phyloP scores from a whole-genome alignment of 768 basidiomycete species.

The Cantharellus cinnabarinus region DNA sequence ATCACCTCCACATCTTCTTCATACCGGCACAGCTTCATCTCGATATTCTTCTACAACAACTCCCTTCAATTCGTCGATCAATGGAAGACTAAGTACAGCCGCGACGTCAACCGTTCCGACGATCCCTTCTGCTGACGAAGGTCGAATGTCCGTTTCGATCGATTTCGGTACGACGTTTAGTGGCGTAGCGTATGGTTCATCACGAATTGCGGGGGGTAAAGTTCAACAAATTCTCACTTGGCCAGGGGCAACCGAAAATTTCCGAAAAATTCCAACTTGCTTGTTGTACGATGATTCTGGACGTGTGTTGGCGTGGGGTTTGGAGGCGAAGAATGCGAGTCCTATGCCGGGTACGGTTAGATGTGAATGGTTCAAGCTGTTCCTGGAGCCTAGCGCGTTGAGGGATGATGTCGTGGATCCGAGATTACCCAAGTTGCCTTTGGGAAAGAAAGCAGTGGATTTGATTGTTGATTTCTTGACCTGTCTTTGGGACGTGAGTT shows the following conservation, averaged over 20 bases:
- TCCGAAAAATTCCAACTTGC: constrained; percentile 75
- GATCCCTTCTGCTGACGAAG: background rate
- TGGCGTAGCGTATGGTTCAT: constrained; percentile 74
- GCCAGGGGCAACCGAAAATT: constrained; percentile 74
- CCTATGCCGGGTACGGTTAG: constrained; percentile 41
- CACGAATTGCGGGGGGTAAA: constrained; percentile 56
- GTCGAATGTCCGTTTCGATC: background rate
- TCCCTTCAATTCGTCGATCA: background rate
- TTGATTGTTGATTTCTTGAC: constrained; percentile 47
- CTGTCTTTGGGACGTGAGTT: background rate
- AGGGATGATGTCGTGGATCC: constrained; percentile 57
- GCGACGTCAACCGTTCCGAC: background rate
- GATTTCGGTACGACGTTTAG: constrained; percentile 59
- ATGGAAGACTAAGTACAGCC: background rate
- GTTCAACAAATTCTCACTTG: constrained; percentile 73
- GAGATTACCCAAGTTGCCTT: constrained; percentile 52
- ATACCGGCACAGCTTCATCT: background rate
- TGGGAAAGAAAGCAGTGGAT: constrained; percentile 22
- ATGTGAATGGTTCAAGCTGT: constrained; percentile 51
- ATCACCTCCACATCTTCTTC: background rate
- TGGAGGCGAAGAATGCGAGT: constrained; percentile 69
- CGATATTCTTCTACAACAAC: background rate
- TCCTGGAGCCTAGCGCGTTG: constrained; percentile 60
- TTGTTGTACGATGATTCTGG: constrained; percentile 60
- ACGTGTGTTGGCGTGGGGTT: constrained; percentile 60